Conservation (phyloP, 495 filamentous ascomycete genomes). For the Glutinoglossum americanum region DNA sequence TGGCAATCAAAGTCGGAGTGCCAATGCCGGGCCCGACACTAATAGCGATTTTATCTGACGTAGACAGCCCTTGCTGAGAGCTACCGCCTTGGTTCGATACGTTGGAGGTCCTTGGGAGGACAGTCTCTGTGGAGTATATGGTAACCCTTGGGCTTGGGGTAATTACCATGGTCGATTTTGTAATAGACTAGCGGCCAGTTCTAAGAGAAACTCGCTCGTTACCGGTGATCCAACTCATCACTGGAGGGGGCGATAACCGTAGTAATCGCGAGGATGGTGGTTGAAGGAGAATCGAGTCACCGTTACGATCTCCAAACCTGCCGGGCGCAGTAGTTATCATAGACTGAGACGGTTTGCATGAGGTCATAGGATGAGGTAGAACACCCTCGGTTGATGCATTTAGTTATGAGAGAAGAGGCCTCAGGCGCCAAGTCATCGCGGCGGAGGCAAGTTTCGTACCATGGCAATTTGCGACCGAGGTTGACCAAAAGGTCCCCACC, state of each 20-base stretch:
- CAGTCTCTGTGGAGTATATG: background rate
- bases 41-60: background rate
- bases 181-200: background rate
- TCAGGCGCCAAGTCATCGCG: background rate
- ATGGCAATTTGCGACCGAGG: background rate
- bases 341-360: background rate
- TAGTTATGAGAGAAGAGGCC: background rate
- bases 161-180: background rate
- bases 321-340: background rate
- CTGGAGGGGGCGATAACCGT: background rate
- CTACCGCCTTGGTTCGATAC: background rate
- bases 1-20: background rate
- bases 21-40: background rate
- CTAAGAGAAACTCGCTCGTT: background rate
- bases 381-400: background rate
- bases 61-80: background rate
- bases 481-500: background rate
- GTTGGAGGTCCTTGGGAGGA: background rate
- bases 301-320: background rate
- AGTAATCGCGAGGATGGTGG: background rate
- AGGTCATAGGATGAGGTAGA: background rate
- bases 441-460: background rate
- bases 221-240: background rate
- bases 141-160: background rate
- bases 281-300: background rate